Base-by-base conservation (phyloP, 176 grass and related monocot species). In the Eremochloa ophiuroides region DNA sequence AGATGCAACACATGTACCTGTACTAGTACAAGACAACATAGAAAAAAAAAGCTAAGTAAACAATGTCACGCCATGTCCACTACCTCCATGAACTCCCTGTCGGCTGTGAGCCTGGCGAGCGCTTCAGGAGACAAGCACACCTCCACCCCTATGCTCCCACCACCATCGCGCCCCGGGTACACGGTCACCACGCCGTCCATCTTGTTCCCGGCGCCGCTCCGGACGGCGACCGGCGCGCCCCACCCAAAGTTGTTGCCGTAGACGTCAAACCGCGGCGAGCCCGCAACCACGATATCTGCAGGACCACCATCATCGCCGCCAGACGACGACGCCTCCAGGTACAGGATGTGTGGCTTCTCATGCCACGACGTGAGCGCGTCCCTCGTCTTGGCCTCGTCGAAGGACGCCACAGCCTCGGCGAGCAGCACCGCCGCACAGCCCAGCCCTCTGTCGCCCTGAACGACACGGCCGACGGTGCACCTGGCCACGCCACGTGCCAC, bases 151-250 rank as follows among this genome's bases (percentile, higher is more conserved):
- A 73, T 20, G 44, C 18, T 12, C 0, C 47, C 71, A 1, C 25
- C 17, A 7, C 29, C 29, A 9, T 17, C 46, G 0, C 7, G 44
- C 8, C 71, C 71, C 71, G 33, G 8, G 28, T 34, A 73, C 2
- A 74, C 48, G 2, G 72, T 23, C 9, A 31, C 29, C 51, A 73
- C 67, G 2, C 86, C 86, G 22, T 88, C 80, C 3, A 30, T 5
- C 53, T 83, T 88, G 69, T 76, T 81, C 13, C 62, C 75, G 30
- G 51, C 15, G 2, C 87, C 87, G 7, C 87, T 80, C n/a, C 82
- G 66, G 0, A 67, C 82, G 4, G 76, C 69, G 10, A 89, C 4
- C 65, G 87, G 69, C 27, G 47, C 62, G 20, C 81, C 81, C 87
- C 82, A 80, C 1, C 76, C 82, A 72, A 81, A 85, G 41, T 89